A percentile compares a stretch with the other conserved stretches of the same genome.
phyloP scores from a whole-genome alignment of 2,329 filamentous ascomycete genomes.

The Alternaria hordeiaustralica region DNA sequence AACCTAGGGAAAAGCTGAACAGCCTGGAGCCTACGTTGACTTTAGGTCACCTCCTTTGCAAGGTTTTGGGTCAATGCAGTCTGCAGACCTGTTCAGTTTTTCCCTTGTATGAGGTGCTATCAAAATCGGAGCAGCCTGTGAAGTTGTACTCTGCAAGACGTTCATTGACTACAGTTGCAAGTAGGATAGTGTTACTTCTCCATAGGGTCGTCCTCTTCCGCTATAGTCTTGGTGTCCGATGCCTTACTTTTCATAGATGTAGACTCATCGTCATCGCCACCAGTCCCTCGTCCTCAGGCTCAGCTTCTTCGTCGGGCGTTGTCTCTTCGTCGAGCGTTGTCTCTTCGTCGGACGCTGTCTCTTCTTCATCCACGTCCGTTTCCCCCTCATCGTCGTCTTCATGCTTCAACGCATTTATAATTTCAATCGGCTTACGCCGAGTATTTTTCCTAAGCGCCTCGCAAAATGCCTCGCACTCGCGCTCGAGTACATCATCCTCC shows the following conservation, averaged over 20 bases:
- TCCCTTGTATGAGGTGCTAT: background rate
- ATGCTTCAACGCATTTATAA: background rate
- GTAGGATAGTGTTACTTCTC: background rate
- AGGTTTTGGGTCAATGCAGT: no score
- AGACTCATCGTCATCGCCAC: background rate
- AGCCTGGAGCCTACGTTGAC: no score
- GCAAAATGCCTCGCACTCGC: background rate
- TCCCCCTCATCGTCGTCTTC: background rate
- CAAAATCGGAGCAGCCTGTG: background rate
- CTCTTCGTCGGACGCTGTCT: background rate
- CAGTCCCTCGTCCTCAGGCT: background rate
- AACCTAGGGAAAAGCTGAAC: no score
- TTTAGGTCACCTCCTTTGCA: no score
- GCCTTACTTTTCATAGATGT: background rate
- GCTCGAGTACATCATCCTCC: background rate
- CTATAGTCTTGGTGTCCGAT: background rate
- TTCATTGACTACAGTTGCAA: background rate
- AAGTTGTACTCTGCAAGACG: background rate
- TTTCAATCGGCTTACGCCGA: background rate
- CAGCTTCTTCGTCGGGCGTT: background rate
- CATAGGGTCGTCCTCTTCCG: background rate
- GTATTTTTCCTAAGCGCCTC: background rate
- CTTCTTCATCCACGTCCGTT: background rate
- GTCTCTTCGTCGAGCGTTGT: background rate
- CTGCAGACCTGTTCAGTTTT: no score